Evolutionary conservation across 2,329 filamentous ascomycete species (phyloP), one percentile per base, ranked within the genome.

Genomic region (Exutisphaerella laricina): DNA sequence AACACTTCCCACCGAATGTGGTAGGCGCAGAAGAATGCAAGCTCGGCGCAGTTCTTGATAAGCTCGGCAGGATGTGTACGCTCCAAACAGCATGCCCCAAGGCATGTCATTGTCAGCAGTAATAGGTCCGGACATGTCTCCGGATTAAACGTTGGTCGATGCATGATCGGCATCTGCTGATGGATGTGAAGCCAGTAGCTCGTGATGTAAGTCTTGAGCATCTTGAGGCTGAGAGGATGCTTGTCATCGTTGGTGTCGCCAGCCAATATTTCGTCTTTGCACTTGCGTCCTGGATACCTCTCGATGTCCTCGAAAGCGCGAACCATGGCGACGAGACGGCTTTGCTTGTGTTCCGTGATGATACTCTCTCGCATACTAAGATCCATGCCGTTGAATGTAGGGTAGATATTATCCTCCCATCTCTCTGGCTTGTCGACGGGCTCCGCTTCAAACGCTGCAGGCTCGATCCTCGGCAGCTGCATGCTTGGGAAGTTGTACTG

Each of bases 101-200:
- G 88, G 5, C 87, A 84, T 74, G 97, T 94, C 65, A 97, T 88
- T 7, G 87, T 81, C 25, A 97, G 75, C 12, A 98, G 70, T 5
- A 97, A 73, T 14, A 95, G 70, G 54, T 88, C 89, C 0, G 88
- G 88, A 17, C 87, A 92, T 49, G 81, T 85, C 58, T 94, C 87
- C 0, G 90, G 84, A 4, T 82, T 85, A 65, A 97, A 98, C 0
- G 90, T 96, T 3, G 92, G 88, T 59, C 89, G 88, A 66, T 98
- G 92, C 35, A 97, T 72, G 46, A 98, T 95, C 1, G 92, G 92
- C 50, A 97, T 75, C 63, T 97, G 92, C 41, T 89, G 84, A 63
- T 92, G 94, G 59, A 96, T 94, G 63, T 96, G 85, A 40, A 85
- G 75, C 92, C 92, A 98, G 65, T 94, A 98, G 2, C 88, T 94